Conservation (phyloP, 2,329 filamentous ascomycete genomes). For the Apiospora hydei region DNA sequence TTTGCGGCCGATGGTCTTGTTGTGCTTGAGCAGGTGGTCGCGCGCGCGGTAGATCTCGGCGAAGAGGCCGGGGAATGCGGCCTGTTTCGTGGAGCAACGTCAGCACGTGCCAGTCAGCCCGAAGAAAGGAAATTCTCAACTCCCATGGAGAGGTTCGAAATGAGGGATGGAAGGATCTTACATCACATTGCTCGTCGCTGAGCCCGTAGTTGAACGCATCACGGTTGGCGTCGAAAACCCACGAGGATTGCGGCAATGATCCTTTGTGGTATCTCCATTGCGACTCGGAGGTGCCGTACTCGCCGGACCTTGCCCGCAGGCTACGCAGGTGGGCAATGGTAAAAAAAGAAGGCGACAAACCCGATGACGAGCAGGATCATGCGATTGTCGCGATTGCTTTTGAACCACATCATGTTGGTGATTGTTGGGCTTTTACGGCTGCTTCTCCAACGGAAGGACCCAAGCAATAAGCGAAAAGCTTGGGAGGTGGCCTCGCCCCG, state of each 20-base stretch:
- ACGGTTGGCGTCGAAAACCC: not conserved
- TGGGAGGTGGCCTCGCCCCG: not conserved
- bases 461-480: slow-evolving; percentile 11
- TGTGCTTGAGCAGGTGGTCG: slow-evolving; percentile 11
- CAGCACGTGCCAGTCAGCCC: not conserved
- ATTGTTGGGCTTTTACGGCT: not conserved
- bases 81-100: not conserved
- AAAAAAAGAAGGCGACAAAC: not conserved
- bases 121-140: not conserved
- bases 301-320: not conserved
- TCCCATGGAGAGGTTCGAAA: not conserved
- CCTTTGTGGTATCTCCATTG: not conserved
- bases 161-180: not conserved
- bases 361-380: not conserved
- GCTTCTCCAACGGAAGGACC: not conserved
- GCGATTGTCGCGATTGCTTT: slow-evolving; percentile 1
- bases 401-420: slow-evolving; percentile 5
- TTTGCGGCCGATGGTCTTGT: slow-evolving; percentile 1
- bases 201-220: slow-evolving; percentile 1
- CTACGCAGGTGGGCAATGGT: not conserved
- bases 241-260: not conserved
- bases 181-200: slow-evolving; percentile 10
- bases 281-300: not conserved
- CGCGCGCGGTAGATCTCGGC: slow-evolving; percentile 16
- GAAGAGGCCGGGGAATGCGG: slow-evolving; percentile 8